These are phyloP conservation scores for Mallotus japonicus DNA, from an alignment of 441 rosid species.

Conservation along the genomic window DNA sequence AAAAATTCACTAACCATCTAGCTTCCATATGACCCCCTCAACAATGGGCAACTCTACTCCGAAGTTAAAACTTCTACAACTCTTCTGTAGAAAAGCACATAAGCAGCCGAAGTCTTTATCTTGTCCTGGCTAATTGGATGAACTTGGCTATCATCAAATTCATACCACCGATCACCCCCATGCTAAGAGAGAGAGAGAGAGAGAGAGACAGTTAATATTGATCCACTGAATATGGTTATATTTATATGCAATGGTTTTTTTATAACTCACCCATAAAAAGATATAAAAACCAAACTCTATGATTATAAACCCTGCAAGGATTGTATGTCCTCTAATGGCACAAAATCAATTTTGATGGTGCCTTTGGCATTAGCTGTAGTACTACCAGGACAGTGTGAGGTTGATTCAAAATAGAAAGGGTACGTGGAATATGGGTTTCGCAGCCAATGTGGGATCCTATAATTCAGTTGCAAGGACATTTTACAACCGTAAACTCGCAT, in stretches of 20 bases:
- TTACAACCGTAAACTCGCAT: background rate
- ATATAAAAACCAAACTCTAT: background rate
- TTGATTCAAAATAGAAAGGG: background rate
- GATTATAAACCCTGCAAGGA: background rate
- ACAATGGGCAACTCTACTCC: slow-evolving; percentile 18
- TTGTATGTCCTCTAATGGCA: background rate
- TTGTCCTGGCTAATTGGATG: slow-evolving; percentile 66
- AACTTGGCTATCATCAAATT: slow-evolving; percentile 91
- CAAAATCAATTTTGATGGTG: background rate
- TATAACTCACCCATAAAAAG: background rate
- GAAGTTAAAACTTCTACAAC: slow-evolving; percentile 42
- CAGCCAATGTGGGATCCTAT: background rate
- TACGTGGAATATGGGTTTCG: background rate
- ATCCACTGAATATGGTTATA: background rate
- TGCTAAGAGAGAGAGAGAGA: slow-evolving; percentile 42
- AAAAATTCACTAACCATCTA: slow-evolving; percentile 25
- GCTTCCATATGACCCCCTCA: slow-evolving; percentile 16
- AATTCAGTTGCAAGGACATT: background rate
- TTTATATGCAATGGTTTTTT: background rate
- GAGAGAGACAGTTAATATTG: background rate
- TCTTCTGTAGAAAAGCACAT: slow-evolving; percentile 95
- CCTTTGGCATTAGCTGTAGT: background rate
- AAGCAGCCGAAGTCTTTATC: slow-evolving; percentile 93
- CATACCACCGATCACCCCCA: slow-evolving; percentile 89
- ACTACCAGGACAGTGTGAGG: background rate